Evolutionary conservation across 352 stramenopile genomes (phyloP), one percentile per base, ranked within the genome.

Genomic region (Salisapilia sapeloensis): DNA sequence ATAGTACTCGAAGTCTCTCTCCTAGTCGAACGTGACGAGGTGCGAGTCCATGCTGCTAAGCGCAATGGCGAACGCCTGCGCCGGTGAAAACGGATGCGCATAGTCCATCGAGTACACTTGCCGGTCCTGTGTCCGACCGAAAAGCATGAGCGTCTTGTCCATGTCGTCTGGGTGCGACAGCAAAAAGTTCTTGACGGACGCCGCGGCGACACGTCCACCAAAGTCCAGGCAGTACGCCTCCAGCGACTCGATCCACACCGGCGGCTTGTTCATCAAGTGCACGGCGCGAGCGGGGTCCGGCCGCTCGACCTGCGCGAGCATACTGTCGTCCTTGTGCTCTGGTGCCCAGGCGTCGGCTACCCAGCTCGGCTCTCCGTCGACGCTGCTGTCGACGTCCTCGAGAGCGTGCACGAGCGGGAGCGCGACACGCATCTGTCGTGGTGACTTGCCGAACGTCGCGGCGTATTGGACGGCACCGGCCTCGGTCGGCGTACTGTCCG

Each of bases 81-180:
- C 60, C 0, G 77, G 74, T 18, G 77, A 79, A 46, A 92, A 80
- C 40, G 77, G 76, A 38, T 83, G 65, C 13, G 53, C 55, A 42
- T 86, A 90, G 55, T 92, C 77, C 60, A 92, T 82, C 32, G 74
- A 85, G 58, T 90, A 92, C 26, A 92, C 71, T 38, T 92, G 67
- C 1, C 69, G 63, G 50, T 86, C 76, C 42, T 82, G 56, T 35
- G 77, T 92, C 35, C 76, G 70, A 10, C 77, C 74, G 29, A 89
- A 87, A 3, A 92, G 65, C 62, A 85, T 84, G 11, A 85, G 56
- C 26, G 71, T 85, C 50, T 83, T 82, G 55, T 84, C 71, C 62
- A 83, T 84, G 44, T 86, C 71, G 37, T 85, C 55, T 20, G 70
- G 67, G 40, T 87, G 62, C 13, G 67, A 76, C 7, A 89, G 52